phyloP scores from a whole-genome alignment of 352 stramenopile species.

The Phytophthora sp. region DNA sequence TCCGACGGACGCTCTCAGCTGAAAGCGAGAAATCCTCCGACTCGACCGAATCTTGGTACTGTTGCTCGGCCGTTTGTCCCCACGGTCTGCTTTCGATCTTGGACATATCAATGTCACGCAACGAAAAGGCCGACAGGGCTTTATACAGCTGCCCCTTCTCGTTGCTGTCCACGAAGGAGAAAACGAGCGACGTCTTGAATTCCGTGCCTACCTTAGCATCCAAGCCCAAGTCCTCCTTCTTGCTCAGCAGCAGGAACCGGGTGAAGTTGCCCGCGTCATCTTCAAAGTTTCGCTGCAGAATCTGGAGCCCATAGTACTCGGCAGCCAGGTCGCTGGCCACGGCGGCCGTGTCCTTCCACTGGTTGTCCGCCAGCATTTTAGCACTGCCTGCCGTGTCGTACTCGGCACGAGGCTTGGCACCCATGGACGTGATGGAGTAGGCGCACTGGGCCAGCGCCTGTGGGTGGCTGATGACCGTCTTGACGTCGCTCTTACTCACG shows the following conservation, averaged over 20 bases:
- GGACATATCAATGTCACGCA: slow-evolving; percentile 76
- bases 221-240: slow-evolving; percentile 52
- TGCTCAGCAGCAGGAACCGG: slow-evolving; percentile 91
- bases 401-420: slow-evolving; percentile 79
- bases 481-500: slow-evolving; percentile 89
- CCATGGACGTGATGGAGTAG: slow-evolving; percentile 92
- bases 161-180: slow-evolving; percentile 79
- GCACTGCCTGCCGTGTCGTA: slow-evolving; percentile 98
- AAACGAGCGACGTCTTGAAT: slow-evolving; percentile 87
- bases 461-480: slow-evolving; percentile 96
- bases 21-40: slow-evolving; percentile 96
- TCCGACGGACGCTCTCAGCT: slow-evolving; percentile 39
- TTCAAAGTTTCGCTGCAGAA: slow-evolving; percentile 61
- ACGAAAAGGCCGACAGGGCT: slow-evolving; percentile 71
- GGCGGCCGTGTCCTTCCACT: slow-evolving; percentile 86
- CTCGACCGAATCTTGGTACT: slow-evolving; percentile 39
- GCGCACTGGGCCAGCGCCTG: slow-evolving; percentile 97
- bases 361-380: slow-evolving; percentile 95
- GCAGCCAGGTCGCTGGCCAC: slow-evolving; percentile 96
- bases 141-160: slow-evolving; percentile 77
- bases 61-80: slow-evolving; percentile 68
- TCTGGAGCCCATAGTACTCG: slow-evolving; percentile 93
- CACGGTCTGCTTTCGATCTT: slow-evolving; percentile 85
- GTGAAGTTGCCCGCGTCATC: slow-evolving; percentile 89
- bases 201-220: slow-evolving; percentile 52